Base-by-base conservation (phyloP, 306 rosid species). In the Pueraria montana region DNA sequence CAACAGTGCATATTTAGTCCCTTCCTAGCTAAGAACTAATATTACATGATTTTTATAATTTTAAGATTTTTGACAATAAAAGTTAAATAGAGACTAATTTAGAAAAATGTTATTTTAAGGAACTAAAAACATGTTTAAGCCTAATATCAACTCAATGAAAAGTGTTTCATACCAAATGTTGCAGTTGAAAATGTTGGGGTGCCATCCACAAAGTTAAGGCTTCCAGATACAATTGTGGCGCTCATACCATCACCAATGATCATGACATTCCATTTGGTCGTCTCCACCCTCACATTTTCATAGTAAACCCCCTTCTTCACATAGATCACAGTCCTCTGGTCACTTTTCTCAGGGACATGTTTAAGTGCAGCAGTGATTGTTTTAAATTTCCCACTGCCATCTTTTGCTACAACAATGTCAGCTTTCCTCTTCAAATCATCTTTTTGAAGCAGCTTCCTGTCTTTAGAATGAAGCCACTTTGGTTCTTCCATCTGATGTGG, bases 221-320 rank as follows among this genome's bases (percentile, higher is more conserved):
- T 68, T 1, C 78, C 92, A 68, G 94, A 86, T 2, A 94, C 94
- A 67, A 78, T 74, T 16, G 98, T 92, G 20, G 76, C 18, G 34
- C 58, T 90, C 86, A 88, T 89, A 34, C 98, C 97, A 87, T 94
- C 98, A 16, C 98, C 98, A 69, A 92, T 82, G 69, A 94, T 81
- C 84, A 92, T 80, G 4, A 94, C 97, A 65, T 92, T 94, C 98
- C 95, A 92, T 76, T 85, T 90, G 40, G 80, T 62, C 87, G 88
- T 89, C 61, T 76, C 89, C n/a, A 94, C 97, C 53, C 52, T 79
- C 42, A 92, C 94, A 64, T 89, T 92, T 72, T 91, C 98, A 36
- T 63, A 66, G 77, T 94, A 94, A 81, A 69, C 17, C 49, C 97
- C 97, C 38, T 55, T 89, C 85, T 91, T 94, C 81, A 91, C 94